Percentiles rank a stretch among this genome's conserved stretches.
Conservation (phyloP, 202 grass and related monocot species). For the Cymbopogon flexuosus region DNA sequence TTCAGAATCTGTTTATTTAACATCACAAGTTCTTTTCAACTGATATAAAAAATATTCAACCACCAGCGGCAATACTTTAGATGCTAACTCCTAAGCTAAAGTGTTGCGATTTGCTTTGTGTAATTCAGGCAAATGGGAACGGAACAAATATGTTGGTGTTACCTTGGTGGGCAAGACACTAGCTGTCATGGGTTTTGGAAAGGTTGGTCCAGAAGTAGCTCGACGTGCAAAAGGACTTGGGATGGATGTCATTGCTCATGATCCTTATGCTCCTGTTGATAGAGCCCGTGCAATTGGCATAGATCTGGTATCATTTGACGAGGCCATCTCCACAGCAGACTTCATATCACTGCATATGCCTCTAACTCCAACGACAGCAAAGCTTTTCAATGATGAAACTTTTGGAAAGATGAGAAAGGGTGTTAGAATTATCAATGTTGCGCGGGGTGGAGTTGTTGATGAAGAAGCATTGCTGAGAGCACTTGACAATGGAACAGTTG, state of each 20-base stretch:
- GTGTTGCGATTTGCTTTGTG: neutral
- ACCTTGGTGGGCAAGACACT: constrained; percentile 79
- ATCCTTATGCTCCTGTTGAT: constrained; percentile 69
- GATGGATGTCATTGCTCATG: constrained; percentile 65
- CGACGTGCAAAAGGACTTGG: constrained; percentile 68
- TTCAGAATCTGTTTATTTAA: neutral
- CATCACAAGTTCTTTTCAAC: neutral
- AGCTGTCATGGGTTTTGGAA: constrained; percentile 80
- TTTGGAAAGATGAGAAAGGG: constrained; percentile 66
- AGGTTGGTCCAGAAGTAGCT: constrained; percentile 81
- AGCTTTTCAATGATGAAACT: constrained; percentile 73
- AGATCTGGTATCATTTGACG: constrained; percentile 71
- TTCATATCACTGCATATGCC: constrained; percentile 91
- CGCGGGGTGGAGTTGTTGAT: constrained; percentile 83
- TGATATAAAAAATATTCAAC: neutral
- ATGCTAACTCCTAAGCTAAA: neutral
- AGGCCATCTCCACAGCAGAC: constrained; percentile 65
- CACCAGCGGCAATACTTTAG: neutral
- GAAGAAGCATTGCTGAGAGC: constrained; percentile 71
- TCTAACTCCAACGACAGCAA: constrained; percentile 60
- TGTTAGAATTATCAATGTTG: constrained; percentile 72
- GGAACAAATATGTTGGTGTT: constrained; percentile 63
- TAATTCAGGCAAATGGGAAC: constrained; percentile 68
- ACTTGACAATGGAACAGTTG: constrained; percentile 66
- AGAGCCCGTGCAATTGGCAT: constrained; percentile 71